Evolutionary conservation across 2,329 filamentous ascomycete genomes (phyloP).

Genomic region (Epichloe sp.): DNA sequence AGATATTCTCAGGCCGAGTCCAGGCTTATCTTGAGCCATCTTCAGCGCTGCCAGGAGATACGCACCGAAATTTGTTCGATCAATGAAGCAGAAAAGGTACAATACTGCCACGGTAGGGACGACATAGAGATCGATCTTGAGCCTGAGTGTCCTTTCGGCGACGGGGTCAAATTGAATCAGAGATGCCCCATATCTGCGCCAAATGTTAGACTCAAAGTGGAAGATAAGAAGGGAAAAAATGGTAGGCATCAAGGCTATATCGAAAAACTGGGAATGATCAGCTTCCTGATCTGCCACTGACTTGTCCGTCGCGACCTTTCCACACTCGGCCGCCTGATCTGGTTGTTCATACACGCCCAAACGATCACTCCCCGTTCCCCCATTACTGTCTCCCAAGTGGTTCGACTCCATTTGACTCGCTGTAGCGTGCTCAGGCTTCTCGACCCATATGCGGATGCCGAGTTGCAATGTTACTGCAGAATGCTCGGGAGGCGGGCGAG

Average conservation of each 20-base stretch:
- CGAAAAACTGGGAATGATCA: neutral
- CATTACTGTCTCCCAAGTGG: neutral
- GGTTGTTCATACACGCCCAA: conserved; percentile 2
- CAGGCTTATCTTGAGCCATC: neutral
- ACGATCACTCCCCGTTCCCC: neutral
- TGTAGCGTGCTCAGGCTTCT: neutral
- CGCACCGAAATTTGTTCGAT: conserved; percentile 59
- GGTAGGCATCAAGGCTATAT: neutral
- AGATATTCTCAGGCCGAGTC: too few relatives aligned
- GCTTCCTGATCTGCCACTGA: neutral
- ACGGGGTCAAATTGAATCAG: conserved; percentile 41
- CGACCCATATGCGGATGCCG: neutral
- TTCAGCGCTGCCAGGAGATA: neutral
- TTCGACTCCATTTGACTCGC: neutral
- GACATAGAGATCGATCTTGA: conserved; percentile 53
- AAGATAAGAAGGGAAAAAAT: neutral
- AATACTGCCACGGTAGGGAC: conserved; percentile 53
- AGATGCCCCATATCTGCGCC: neutral
- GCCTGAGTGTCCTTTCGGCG: conserved; percentile 43
- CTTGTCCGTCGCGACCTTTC: conserved; percentile 33
- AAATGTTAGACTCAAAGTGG: neutral
- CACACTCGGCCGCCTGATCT: conserved; percentile 24
- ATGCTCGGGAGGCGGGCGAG: neutral
- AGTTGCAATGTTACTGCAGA: neutral
- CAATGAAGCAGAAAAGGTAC: conserved; percentile 64